Percentiles rank a stretch among this genome's conserved stretches.
Conservation (phyloP, 495 filamentous ascomycete species). For the Penicillium cinerascens region DNA sequence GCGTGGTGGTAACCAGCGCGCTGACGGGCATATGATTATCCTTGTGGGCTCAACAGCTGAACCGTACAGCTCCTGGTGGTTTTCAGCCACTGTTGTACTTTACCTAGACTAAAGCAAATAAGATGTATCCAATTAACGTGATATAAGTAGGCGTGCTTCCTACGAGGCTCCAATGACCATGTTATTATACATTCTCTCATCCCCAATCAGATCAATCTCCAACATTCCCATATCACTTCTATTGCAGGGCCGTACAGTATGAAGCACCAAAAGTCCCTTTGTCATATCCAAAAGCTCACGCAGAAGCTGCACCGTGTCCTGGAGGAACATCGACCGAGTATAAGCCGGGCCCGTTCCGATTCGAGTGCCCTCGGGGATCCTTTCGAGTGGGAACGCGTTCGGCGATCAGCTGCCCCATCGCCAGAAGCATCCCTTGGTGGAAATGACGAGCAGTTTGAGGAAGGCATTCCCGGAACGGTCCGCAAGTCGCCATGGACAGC, state of each 20-base stretch:
- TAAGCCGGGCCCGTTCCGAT: background rate
- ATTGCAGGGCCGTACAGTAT: background rate
- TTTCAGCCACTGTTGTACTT: too few relatives aligned
- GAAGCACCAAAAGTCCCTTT: background rate
- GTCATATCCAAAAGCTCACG: background rate
- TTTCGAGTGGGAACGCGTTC: conserved; percentile 1
- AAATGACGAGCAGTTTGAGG: background rate
- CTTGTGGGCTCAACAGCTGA: too few relatives aligned
- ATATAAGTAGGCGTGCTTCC: too few relatives aligned
- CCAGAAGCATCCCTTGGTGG: background rate
- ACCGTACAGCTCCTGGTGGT: too few relatives aligned
- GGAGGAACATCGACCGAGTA: background rate
- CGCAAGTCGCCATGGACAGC: too few relatives aligned
- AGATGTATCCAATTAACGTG: too few relatives aligned
- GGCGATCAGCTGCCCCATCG: conserved; percentile 1
- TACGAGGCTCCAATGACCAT: too few relatives aligned
- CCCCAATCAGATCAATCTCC: background rate
- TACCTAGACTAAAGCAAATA: too few relatives aligned
- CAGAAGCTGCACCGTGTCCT: background rate
- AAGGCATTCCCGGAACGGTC: too few relatives aligned
- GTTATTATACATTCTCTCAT: too few relatives aligned
- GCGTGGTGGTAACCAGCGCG: background rate
- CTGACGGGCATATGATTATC: background rate
- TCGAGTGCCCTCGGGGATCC: background rate
- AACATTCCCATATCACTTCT: background rate